Evolutionary conservation across 2,329 filamentous ascomycete species (phyloP), one percentile per base, ranked within the genome.

Genomic region (Ambrosiella beaveri): DNA sequence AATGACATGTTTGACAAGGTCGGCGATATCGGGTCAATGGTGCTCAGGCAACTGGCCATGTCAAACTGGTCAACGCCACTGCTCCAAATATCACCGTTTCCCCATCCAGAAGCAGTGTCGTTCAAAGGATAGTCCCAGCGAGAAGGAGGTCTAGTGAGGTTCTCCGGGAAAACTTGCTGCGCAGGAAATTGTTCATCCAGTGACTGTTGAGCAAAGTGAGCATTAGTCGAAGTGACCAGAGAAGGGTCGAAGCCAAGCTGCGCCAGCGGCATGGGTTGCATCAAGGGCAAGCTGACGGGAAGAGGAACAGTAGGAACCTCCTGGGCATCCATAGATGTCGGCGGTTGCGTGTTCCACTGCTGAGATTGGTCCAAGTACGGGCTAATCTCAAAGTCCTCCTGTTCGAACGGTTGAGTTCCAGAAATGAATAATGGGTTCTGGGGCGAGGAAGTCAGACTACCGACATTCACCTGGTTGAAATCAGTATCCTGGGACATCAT

Each of bases 1-100:
- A 56, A 59, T n/a, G 57, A 53, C n/a, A 59, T 44, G 12, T 49
- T 56, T 6, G 57, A 56, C 12, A 56, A 39, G 5, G 54, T 45
- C 40, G 57, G 57, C 7, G 57, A 59, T 6, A 38, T 41, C 3
- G 37, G 36, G 35, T 52, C 57, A 47, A 37, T 45, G 15, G 40
- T 35, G 40, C 12, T 45, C 17, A 39, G n/a, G 41, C 57, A 27
- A 45, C 8, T 40, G 51, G 50, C 50, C 50, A 58, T 13, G 8
- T 55, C 53, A 44, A 41, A 13, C 15, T 44, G 53, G 13, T 51
- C 47, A 7, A 41, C 11, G n/a, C 9, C 47, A 27, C 3, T 11
- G 5, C 9, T 51, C 47, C 47, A 51, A 9, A 51, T 11, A 51
- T 51, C 19, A 51, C 9, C 9, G 9, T 6, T 35, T 8, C 47